phyloP scores from a whole-genome alignment of 2,329 filamentous ascomycete genomes.

The Bisporella sp. region DNA sequence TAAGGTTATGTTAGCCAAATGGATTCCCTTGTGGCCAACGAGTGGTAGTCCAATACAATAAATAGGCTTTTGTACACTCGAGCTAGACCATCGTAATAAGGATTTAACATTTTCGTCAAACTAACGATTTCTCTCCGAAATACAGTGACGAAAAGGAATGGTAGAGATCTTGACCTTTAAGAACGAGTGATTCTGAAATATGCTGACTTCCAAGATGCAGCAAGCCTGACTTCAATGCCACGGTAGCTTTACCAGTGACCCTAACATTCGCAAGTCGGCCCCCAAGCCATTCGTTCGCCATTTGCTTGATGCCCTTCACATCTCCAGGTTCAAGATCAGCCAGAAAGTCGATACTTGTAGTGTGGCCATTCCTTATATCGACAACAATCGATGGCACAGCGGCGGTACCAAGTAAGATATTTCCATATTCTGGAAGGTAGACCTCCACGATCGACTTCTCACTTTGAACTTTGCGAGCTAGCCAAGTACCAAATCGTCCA shows the following conservation, averaged over 20 bases:
- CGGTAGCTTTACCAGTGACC: slow-evolving; percentile 64
- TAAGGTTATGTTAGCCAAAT: slow-evolving; percentile 15
- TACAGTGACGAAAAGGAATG: slow-evolving; percentile 54
- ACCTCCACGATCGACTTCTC: slow-evolving; percentile 67
- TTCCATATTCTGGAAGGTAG: slow-evolving; percentile 75
- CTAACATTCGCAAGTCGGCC: slow-evolving; percentile 66
- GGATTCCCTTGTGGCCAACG: not conserved
- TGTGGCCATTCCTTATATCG: slow-evolving; percentile 69
- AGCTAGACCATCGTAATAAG: too few relatives aligned
- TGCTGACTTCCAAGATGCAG: slow-evolving; percentile 71
- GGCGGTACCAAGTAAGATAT: slow-evolving; percentile 71
- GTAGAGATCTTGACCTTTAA: slow-evolving; percentile 77
- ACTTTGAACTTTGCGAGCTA: slow-evolving; percentile 70
- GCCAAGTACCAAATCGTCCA: slow-evolving; percentile 71
- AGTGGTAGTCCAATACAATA: too few relatives aligned
- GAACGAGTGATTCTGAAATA: slow-evolving; percentile 66
- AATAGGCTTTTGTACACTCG: too few relatives aligned
- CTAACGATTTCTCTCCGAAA: slow-evolving; percentile 50
- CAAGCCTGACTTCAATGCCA: slow-evolving; percentile 72
- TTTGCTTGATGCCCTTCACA: slow-evolving; percentile 65
- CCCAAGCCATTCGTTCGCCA: slow-evolving; percentile 85
- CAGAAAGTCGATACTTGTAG: slow-evolving; percentile 72
- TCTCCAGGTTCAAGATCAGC: slow-evolving; percentile 71
- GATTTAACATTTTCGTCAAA: slow-evolving; percentile 8
- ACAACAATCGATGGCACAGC: slow-evolving; percentile 68